Conservation (phyloP, 2,329 filamentous ascomycete genomes). For the Neurospora sp. region DNA sequence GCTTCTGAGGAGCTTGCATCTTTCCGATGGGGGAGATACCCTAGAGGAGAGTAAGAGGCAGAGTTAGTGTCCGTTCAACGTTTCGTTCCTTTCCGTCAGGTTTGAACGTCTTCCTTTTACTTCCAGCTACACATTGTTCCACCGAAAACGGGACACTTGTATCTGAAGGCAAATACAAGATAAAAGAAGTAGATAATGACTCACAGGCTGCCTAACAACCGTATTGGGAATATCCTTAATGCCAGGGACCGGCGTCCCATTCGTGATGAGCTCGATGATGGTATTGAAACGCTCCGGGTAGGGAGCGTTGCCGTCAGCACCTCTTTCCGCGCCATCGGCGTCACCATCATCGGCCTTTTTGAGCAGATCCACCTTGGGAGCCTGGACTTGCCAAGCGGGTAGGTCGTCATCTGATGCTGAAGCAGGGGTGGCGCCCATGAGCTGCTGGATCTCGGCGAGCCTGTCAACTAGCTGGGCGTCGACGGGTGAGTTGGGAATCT, state of each 20-base stretch:
- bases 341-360: constrained; percentile 28
- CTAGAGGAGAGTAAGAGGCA: constrained; percentile 18
- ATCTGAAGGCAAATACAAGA: not conserved
- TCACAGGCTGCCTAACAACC: constrained; percentile 60
- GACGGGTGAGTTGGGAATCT: constrained; percentile 1
- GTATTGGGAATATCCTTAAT: constrained; percentile 81
- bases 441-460: constrained; percentile 15
- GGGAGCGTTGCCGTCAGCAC: constrained; percentile 35
- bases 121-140: not conserved
- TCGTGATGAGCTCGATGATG: constrained; percentile 76
- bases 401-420: constrained; percentile 4
- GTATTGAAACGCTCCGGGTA: constrained; percentile 79
- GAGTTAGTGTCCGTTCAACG: not conserved
- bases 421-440: constrained; percentile 9
- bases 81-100: not conserved
- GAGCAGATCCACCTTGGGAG: constrained; percentile 37
- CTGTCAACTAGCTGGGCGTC: constrained; percentile 16
- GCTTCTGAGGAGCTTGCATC: constrained; percentile 44
- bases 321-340: constrained; percentile 8
- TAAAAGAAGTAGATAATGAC: constrained; percentile 12
- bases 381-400: constrained; percentile 38
- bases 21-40: constrained; percentile 38
- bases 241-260: constrained; percentile 73
- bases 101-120: not conserved
- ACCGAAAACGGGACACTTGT: not conserved